phyloP scores from a whole-genome alignment of 2,329 filamentous ascomycete genomes.

The Elsinoe necatrix region DNA sequence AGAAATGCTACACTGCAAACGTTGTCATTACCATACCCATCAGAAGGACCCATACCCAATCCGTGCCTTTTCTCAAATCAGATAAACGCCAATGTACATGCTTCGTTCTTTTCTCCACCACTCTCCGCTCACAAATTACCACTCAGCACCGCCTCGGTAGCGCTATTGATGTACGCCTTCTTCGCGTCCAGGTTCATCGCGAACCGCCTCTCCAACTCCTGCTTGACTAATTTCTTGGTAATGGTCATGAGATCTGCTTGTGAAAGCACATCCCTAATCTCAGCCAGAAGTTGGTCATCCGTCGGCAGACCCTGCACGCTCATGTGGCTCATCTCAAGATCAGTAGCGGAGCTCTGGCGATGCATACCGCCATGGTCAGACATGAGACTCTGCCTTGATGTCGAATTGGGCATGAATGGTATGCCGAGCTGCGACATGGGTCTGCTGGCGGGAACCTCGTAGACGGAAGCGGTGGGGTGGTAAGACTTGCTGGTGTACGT shows the following conservation, averaged over 20 bases:
- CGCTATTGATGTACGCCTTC: constrained; percentile 69
- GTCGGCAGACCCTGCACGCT: constrained; percentile 58
- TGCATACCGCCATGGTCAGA: constrained; percentile 41
- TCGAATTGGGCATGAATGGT: constrained; percentile 37
- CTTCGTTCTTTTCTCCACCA: not conserved
- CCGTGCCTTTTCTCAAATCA: constrained; percentile 3
- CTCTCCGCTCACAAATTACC: constrained; percentile 30
- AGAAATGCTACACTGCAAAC: not conserved
- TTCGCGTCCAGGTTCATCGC: constrained; percentile 77
- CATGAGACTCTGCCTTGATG: constrained; percentile 68
- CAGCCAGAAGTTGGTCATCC: constrained; percentile 81
- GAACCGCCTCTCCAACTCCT: constrained; percentile 84
- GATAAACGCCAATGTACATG: not conserved
- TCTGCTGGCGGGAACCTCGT: constrained; percentile 46
- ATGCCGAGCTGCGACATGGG: constrained; percentile 54
- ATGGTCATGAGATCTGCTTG: constrained; percentile 95
- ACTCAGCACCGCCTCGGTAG: constrained; percentile 35
- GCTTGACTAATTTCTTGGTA: constrained; percentile 97
- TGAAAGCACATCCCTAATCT: constrained; percentile 87
- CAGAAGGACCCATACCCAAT: not conserved
- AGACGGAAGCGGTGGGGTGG: constrained; percentile 51
- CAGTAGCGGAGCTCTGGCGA: constrained; percentile 30
- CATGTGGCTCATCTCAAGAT: constrained; percentile 68
- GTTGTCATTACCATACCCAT: not conserved
- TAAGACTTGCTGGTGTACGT: constrained; percentile 84